Conservation (phyloP, 2,329 filamentous ascomycete genomes). For the Colletotrichum brevisporum region DNA sequence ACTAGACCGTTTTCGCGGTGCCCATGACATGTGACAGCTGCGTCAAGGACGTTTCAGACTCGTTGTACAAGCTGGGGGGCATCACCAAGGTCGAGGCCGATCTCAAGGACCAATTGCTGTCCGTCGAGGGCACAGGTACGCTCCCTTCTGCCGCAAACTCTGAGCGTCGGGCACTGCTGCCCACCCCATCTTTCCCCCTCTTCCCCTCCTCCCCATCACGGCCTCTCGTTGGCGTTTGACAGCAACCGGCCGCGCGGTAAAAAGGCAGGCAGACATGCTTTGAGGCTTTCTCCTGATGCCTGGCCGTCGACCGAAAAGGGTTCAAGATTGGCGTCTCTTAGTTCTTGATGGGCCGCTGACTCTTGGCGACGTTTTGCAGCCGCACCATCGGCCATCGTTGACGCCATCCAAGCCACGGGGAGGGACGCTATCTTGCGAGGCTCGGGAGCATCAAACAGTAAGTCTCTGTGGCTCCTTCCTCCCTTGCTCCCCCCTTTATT, state of each 20-base stretch:
- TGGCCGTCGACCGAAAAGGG: neutral
- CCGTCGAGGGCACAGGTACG: constrained; percentile 85
- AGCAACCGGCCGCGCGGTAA: too few relatives aligned
- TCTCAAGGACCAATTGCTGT: constrained; percentile 85
- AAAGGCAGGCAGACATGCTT: constrained; percentile 4
- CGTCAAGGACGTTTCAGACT: constrained; percentile 86
- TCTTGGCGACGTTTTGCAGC: constrained; percentile 59
- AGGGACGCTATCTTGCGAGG: constrained; percentile 95
- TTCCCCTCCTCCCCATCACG: neutral
- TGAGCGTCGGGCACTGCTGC: constrained; percentile 1
- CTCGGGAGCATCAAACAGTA: constrained; percentile 87
- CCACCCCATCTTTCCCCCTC: neutral
- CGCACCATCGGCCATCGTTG: constrained; percentile 89
- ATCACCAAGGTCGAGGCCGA: constrained; percentile 87
- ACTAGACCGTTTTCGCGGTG: constrained; percentile 92
- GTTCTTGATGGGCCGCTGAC: constrained; percentile 19
- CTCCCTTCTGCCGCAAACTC: constrained; percentile 38
- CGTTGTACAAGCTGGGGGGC: constrained; percentile 82
- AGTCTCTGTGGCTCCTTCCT: constrained; percentile 52
- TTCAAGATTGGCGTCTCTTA: constrained; percentile 15
- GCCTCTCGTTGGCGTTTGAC: too few relatives aligned
- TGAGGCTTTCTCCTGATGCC: constrained; percentile 17
- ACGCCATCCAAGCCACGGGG: constrained; percentile 89
- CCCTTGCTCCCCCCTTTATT: constrained; percentile 4
- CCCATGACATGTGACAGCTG: constrained; percentile 93